phyloP scores from a whole-genome alignment of 805 yeast genomes.

The Teunomyces gatunensis region DNA sequence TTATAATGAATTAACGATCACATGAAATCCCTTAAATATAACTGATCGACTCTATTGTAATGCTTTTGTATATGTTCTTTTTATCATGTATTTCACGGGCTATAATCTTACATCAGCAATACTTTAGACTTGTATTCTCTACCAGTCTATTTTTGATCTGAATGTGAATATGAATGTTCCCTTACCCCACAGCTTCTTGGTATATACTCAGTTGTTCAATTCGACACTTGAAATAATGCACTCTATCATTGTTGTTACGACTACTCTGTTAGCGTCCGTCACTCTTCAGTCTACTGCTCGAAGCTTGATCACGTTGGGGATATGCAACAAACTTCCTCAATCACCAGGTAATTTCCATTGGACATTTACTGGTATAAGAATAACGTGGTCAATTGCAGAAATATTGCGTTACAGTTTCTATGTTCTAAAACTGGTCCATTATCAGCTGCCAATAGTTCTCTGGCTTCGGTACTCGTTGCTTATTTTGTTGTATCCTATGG shows the following conservation, averaged over 20 bases:
- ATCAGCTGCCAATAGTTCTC: background rate
- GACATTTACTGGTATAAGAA: background rate
- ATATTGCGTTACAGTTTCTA: background rate
- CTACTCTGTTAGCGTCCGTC: background rate
- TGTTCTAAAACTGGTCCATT: background rate
- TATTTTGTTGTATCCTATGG: background rate
- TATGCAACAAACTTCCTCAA: background rate
- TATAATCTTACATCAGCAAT: background rate
- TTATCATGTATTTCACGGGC: background rate
- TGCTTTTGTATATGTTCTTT: background rate
- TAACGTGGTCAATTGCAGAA: background rate
- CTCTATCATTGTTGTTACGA: background rate
- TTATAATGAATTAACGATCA: constrained; percentile 1
- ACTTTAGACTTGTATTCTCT: background rate
- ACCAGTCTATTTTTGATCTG: background rate
- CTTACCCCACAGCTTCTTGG: background rate
- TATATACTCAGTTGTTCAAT: background rate
- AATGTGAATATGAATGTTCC: background rate
- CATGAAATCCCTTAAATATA: background rate
- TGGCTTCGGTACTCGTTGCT: background rate
- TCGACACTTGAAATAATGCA: background rate
- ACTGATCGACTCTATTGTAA: too few species aligned
- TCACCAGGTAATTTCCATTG: background rate
- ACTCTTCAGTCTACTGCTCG: background rate
- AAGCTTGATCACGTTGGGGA: background rate